Conservation (phyloP, 371 early-diverging fungal genomes). For the Gilbertella persicaria region DNA sequence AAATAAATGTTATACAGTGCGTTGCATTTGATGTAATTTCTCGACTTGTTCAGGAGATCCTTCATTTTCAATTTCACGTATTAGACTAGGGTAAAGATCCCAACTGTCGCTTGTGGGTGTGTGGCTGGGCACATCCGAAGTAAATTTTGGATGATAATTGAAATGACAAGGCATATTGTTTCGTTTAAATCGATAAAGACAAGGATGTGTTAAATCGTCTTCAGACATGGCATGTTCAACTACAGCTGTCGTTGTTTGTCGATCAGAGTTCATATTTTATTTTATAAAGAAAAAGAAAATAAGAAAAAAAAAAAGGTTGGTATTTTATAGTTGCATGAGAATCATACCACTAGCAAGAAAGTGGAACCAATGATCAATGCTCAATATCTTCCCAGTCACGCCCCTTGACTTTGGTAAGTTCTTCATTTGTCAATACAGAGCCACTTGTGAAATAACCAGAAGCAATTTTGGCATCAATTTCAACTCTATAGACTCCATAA, state of each 20-base stretch:
- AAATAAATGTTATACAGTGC: neutral
- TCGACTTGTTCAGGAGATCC: constrained; percentile 45
- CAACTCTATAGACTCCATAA: constrained; percentile 58
- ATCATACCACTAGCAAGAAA: constrained; percentile 4
- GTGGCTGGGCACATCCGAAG: neutral
- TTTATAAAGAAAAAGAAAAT: neutral
- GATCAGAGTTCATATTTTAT: neutral
- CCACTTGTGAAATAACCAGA: constrained; percentile 90
- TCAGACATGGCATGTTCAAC: constrained; percentile 25
- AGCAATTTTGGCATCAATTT: constrained; percentile 97
- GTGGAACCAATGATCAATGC: constrained; percentile 38
- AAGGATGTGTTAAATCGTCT: constrained; percentile 30
- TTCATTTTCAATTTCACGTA: constrained; percentile 47
- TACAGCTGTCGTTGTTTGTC: constrained; percentile 13
- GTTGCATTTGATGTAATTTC: constrained; percentile 41
- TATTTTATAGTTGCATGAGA: neutral
- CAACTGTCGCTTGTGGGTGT: constrained; percentile 13
- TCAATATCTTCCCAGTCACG: constrained; percentile 83
- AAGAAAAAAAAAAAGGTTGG: neutral
- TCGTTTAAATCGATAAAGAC: constrained; percentile 22
- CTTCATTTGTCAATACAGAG: constrained; percentile 55
- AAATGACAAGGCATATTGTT: constrained; percentile 16
- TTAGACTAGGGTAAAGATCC: constrained; percentile 49
- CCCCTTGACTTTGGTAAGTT: constrained; percentile 72
- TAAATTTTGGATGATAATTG: constrained; percentile 3